Conservation (phyloP, 2,329 filamentous ascomycete genomes). For the Eurotiales sp. region DNA sequence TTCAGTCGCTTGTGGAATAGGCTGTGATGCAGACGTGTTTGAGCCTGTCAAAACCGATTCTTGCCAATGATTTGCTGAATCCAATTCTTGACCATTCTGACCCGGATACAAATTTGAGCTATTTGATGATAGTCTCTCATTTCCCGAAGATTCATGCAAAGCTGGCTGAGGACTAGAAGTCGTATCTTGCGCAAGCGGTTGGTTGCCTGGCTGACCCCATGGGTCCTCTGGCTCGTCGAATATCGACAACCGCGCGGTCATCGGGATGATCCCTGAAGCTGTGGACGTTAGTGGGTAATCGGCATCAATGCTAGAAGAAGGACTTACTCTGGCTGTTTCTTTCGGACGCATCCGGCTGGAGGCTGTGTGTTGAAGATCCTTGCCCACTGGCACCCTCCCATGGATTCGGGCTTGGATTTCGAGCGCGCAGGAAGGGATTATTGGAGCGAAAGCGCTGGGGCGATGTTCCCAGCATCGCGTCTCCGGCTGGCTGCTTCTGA, state of each 20-base stretch:
- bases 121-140: neutral
- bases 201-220: conserved; percentile 20
- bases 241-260: conserved; percentile 37
- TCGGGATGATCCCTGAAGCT: conserved; percentile 32
- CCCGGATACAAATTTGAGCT: neutral
- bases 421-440: conserved; percentile 36
- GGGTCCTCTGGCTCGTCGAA: conserved; percentile 29
- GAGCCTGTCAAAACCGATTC: neutral
- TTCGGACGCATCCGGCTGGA: conserved; percentile 22
- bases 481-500: conserved; percentile 15
- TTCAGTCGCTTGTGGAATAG: neutral
- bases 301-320: neutral
- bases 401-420: conserved; percentile 16
- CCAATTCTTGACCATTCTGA: neutral
- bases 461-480: conserved; percentile 21
- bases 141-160: neutral
- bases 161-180: neutral
- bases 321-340: conserved; percentile 32
- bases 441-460: conserved; percentile 35
- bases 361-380: conserved; percentile 20
- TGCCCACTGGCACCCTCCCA: conserved; percentile 18
- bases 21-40: conserved; percentile 4
- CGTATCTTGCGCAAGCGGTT: conserved; percentile 1
- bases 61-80: conserved; percentile 11
- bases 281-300: neutral